Evolutionary conservation across 2,329 filamentous ascomycete genomes (phyloP), one percentile per base, ranked within the genome.

Genomic region (Aureobasidium leucospermi): DNA sequence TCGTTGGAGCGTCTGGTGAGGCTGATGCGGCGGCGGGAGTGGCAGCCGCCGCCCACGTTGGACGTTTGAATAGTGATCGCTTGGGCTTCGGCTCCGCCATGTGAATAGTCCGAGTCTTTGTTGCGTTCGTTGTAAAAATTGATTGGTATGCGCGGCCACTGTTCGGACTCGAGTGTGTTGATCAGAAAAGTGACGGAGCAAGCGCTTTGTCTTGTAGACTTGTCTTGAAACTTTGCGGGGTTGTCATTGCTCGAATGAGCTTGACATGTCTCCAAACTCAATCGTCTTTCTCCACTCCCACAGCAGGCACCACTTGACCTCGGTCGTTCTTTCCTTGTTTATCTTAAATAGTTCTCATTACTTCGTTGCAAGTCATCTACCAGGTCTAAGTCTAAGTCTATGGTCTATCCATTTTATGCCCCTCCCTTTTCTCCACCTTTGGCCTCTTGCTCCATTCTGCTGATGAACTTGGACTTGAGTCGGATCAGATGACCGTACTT

Each of bases 401-500:
- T 43, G 28, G 13, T 55, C 29, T 45, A 45, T 32, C 7, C 31
- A 11, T 19, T 23, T 41, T 45, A 58, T 41, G 43, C 55, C 1
- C n/a, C 28, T 48, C 45, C 42, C 45, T 58, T 58, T 32, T 58
- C 55, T 41, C 55, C 36, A 19, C 36, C 43, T 19, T 10, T 49
- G 32, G 29, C 43, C 29, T 49, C 56, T n/a, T 51, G 34, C 45
- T 58, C 34, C 46, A 58, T 45, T 36, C 29, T 42, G 13, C 16
- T 32, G 13, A 51, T 51, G 36, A 58, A 68, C 34, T 61, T 65
- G 19, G 66, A 68, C 52, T 64, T 65, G 10, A 53, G 32, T 51
- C 73, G 63, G 43, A 75, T 70, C 34, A 60, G 64, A 34, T 63
- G 67, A 11, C 75, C 75, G 58, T 76, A 77, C 32, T 67, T 68